Base-by-base conservation (phyloP, 176 grass and related monocot genomes). In the Pharus latifolius region DNA sequence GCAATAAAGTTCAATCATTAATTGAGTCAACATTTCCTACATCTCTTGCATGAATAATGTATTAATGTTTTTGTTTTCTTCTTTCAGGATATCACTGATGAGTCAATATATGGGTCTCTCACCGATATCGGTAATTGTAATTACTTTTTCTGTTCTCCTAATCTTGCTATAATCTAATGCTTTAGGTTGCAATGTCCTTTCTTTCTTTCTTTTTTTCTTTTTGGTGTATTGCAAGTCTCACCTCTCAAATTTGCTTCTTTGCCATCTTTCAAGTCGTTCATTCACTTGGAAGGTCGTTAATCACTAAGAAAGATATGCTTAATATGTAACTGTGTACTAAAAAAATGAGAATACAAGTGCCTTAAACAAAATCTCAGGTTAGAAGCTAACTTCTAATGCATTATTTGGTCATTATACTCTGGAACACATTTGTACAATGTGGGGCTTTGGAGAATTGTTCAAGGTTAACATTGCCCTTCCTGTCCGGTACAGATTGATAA, bases 61-160 rank as follows among this genome's bases (percentile, higher is more conserved):
- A 51, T 40, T 81, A 47, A 67, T 35, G 19, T 24, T 74, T 76
- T 54, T 43, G 24, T 69, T 72, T 54, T 47, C 56, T 34, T 85
- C 37, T 52, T 84, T 60, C 51, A 92, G 89, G 81, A 61, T 49
- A 78, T 92, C 38, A 15, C 61, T 23, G 89, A 92, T 40, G 89
- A 92, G 85, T 50, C 85, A 42, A 88, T 92, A 73, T 92, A 92
- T 79, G 81, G 81, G 1, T 82, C 85, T 67, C 85, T 92, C 78
- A 68, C 72, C 73, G 89, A 92, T 78, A 82, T 92, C 42, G 81
- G 85, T 92, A 85, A 77, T 45, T 52, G 25, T 38, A 27, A 83
- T 7, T 57, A 6, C 71, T 60, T 47, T 78, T 65, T 50, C 1
- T 49, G 11, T 47, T 57, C 2, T n/a, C 2, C 20, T 57, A 31